These are phyloP conservation scores for Athelia psychrophila DNA, from an alignment of 1,284 basidiomycete genomes.

Conservation along the genomic window DNA sequence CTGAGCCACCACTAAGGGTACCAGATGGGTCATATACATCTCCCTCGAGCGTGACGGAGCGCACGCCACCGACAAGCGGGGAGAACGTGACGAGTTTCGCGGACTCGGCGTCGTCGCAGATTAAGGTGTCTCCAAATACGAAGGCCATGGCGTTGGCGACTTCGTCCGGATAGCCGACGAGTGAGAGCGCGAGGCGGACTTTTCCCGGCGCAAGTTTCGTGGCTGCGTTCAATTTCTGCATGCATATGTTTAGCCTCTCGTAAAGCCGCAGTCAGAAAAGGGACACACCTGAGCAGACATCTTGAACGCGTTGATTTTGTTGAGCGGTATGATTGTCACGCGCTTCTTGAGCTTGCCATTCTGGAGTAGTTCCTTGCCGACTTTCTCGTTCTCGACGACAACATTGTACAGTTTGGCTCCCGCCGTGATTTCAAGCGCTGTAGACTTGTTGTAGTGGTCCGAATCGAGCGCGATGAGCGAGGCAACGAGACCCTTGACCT, in stretches of 20 bases:
- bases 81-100: slow-evolving; percentile 90
- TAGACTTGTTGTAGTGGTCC: slow-evolving; percentile 75
- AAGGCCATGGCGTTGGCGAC: slow-evolving; percentile 90
- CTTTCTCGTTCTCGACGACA: slow-evolving; percentile 88
- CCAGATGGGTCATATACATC: slow-evolving; percentile 98
- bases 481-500: slow-evolving; percentile 94
- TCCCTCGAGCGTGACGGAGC: slow-evolving; percentile 91
- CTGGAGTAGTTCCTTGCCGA: slow-evolving; percentile 84
- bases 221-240: slow-evolving; percentile 77
- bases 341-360: slow-evolving; percentile 86
- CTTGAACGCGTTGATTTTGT: slow-evolving; percentile 80
- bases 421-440: slow-evolving; percentile 92
- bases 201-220: slow-evolving; percentile 79
- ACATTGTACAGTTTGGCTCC: slow-evolving; percentile 94
- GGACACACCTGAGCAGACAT: slow-evolving; percentile 59
- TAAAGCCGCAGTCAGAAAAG: background rate
- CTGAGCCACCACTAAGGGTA: slow-evolving; percentile 89
- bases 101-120: slow-evolving; percentile 88
- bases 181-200: slow-evolving; percentile 82
- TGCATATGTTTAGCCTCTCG: slow-evolving; percentile 1
- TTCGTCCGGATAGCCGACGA: slow-evolving; percentile 85
- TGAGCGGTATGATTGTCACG: slow-evolving; percentile 93
- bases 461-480: slow-evolving; percentile 76
- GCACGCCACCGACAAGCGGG: slow-evolving; percentile 59
- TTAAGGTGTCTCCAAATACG: slow-evolving; percentile 92